Conservation (phyloP, 2,329 filamentous ascomycete species). For the Cercospora nicotianae region DNA sequence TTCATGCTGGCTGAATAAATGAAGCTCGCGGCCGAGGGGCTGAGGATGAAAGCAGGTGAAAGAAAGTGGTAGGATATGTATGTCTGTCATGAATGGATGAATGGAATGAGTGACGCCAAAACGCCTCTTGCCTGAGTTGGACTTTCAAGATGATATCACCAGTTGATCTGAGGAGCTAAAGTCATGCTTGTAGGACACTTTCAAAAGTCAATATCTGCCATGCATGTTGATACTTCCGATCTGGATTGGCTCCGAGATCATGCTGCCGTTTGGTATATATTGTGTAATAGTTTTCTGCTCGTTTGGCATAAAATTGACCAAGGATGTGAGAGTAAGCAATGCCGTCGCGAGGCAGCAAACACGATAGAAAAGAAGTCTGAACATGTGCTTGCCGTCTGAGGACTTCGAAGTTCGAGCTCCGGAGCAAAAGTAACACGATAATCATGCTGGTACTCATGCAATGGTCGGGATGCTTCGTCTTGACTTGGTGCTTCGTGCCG, state of each 20-base stretch:
- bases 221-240: too few species aligned
- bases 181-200: too few species aligned
- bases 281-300: not conserved
- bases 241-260: not conserved
- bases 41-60: too few species aligned
- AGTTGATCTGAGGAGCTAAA: too few species aligned
- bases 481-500: not conserved
- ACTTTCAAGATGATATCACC: too few species aligned
- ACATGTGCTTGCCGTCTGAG: not conserved
- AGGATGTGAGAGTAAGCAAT: not conserved
- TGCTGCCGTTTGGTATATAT: not conserved
- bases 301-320: not conserved
- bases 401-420: not conserved
- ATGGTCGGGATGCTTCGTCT: not conserved
- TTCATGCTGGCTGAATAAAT: not conserved
- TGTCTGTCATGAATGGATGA: not conserved
- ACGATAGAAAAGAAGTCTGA: not conserved
- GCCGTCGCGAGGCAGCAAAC: not conserved
- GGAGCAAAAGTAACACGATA: not conserved
- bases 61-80: not conserved
- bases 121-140: too few species aligned
- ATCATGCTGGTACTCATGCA: not conserved
- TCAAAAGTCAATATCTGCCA: too few species aligned
- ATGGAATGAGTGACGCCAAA: not conserved
- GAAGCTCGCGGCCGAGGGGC: not conserved